Conservation (phyloP, 495 filamentous ascomycete species). For the Penicillium dipodomyicola region DNA sequence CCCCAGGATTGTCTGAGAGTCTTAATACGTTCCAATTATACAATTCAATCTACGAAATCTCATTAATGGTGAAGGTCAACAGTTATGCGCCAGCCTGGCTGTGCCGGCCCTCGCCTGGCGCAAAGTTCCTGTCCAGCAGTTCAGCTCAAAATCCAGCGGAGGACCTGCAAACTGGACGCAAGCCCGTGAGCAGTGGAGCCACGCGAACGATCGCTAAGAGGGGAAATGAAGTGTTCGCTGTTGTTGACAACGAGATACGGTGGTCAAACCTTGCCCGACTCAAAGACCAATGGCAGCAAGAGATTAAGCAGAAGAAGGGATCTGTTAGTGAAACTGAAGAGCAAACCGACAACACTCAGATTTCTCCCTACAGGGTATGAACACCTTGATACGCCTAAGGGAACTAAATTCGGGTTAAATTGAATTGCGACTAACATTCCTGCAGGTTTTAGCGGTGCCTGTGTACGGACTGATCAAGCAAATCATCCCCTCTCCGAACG, state of each 20-base stretch:
- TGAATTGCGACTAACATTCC: slow-evolving; percentile 15
- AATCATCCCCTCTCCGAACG: slow-evolving; percentile 75
- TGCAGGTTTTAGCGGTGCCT: slow-evolving; percentile 65
- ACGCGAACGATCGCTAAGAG: slow-evolving; percentile 67
- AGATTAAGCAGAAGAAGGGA: slow-evolving; percentile 34
- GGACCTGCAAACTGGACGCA: slow-evolving; percentile 35
- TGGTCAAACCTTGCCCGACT: slow-evolving; percentile 77
- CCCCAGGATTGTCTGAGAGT: slow-evolving; percentile 10
- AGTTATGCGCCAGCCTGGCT: slow-evolving; percentile 84
- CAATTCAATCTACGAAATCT: background rate
- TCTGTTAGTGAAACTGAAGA: slow-evolving; percentile 15
- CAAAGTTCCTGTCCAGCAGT: slow-evolving; percentile 61
- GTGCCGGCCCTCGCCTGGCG: slow-evolving; percentile 67
- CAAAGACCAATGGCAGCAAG: slow-evolving; percentile 67
- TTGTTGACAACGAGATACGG: slow-evolving; percentile 78
- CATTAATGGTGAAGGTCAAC: slow-evolving; percentile 72
- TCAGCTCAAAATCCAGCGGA: slow-evolving; percentile 33
- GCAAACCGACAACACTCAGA: slow-evolving; percentile 5
- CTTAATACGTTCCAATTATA: background rate
- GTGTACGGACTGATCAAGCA: slow-evolving; percentile 75
- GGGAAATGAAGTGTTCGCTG: slow-evolving; percentile 78
- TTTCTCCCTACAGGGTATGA: slow-evolving; percentile 37
- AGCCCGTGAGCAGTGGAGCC: slow-evolving; percentile 50
- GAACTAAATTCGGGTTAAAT: background rate
- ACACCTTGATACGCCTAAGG: background rate